Evolutionary conservation across 257 asterid genomes (phyloP).

Genomic region (Leptodermis oblonga): DNA sequence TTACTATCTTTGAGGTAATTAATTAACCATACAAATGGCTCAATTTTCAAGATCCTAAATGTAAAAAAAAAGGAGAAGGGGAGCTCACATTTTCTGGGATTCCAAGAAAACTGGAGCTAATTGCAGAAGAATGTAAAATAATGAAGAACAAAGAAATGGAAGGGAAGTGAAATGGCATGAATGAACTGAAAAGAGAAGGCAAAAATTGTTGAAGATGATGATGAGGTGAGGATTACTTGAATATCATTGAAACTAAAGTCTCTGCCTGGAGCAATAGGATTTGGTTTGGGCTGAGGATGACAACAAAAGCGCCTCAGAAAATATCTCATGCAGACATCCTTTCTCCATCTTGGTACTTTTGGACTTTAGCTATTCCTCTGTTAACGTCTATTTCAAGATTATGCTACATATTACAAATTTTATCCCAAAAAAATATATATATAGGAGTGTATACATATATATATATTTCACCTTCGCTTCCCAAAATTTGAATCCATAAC

Average conservation of each 20-base stretch:
- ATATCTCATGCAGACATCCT: slow-evolving; percentile 10
- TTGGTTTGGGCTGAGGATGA: slow-evolving; percentile 2
- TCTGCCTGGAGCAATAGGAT: not conserved
- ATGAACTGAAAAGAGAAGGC: not conserved
- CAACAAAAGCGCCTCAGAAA: not conserved
- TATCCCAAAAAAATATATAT: no score
- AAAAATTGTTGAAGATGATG: not conserved
- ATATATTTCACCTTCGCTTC: no score
- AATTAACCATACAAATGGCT: not conserved
- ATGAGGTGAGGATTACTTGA: not conserved
- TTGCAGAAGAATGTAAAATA: not conserved
- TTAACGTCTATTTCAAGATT: not conserved
- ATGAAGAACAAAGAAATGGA: not conserved
- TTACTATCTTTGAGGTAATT: not conserved
- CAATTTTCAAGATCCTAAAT: slow-evolving; percentile 2
- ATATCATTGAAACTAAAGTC: not conserved
- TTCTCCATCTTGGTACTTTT: not conserved
- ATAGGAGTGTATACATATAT: no score
- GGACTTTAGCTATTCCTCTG: not conserved
- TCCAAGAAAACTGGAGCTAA: not conserved
- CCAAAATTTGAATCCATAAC: no score
- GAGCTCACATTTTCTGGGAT: slow-evolving; percentile 1
- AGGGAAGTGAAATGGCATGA: not conserved
- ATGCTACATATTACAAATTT: no score
- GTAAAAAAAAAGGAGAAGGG: not conserved